Base-by-base conservation (phyloP, 2,329 filamentous ascomycete species). In the Cladophialophora chaetospira region DNA sequence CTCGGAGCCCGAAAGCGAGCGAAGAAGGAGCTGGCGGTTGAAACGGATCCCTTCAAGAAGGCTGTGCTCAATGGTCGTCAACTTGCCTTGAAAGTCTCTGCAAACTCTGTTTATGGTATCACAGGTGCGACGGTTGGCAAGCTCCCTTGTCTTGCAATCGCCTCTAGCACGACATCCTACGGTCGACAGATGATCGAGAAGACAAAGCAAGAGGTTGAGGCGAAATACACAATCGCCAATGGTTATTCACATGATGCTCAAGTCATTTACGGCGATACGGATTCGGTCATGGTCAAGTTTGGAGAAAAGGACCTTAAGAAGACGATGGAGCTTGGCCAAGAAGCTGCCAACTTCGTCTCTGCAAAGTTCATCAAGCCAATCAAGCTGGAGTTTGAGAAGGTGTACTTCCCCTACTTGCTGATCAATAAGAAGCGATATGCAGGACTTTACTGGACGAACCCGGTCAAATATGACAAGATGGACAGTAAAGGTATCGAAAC, bases 381-480 rank as follows among this genome's bases (percentile, higher is more conserved):
- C 81, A 99, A 97, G 77, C 84, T 99, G 28, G 94, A 99, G 73
- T 99, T 99, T 74, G 94, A 99, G 73, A 99, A 99, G 75, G 93
- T 99, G 1, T 99, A 99, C 75, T 99, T 89, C 71, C 94, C 94
- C 0, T 99, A 99, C 71, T 81, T 99, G 29, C 82, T 99, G 49
- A 99, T 99, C 85, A 99, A 99, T 85, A 99, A 99, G 80, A 99
- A 99, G 79, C 88, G 94, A 62, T 99, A 99, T 69, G 94, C 94
- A 6, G 94, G 94, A n/a, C 76, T 99, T 28, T 97, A 91, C 76
- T 99, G 92, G 92, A 99, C 94, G 4, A 94, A 88, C 64, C 85
- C 93, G 0, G 84, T 93, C 38, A 97, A 96, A 74, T 94, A 88
- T 72, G 95, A 99, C 82, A 99, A 97, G 80, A 99, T 99, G 95